Base-by-base conservation (phyloP, 441 rosid genomes). In the Omphalea diandra region DNA sequence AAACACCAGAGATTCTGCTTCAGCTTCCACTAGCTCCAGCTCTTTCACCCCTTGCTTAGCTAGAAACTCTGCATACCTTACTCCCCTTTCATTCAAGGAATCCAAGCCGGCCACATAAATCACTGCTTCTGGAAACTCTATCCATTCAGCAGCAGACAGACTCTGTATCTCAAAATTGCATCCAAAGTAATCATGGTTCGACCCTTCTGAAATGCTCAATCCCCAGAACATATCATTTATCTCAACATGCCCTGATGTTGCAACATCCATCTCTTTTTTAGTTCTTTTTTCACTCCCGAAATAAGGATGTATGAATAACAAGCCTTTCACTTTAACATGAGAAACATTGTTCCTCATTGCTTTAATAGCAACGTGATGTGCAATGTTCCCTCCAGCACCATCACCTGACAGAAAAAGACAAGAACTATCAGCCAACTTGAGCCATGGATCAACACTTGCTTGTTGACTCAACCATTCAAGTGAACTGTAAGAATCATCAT, bases 361-460 rank as follows among this genome's bases (percentile, higher is more conserved):
- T 74, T 29, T 76, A 26, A 78, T 60, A 40, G 79, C 84, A 41
- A 86, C 81, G 18, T 79, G 79, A 74, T 88, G 88, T 49, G 80
- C 78, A 65, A 86, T 85, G 83, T 86, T 88, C 18, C 85, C 88
- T 65, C 89, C 89, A 0, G 89, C 89, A 15, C 89, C 85, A 69
- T 88, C 91, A 35, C 91, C 91, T 0, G 85, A 83, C 54, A 86
- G 79, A 64, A 85, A 85, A 14, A 83, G 74, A 2, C 71, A 63
- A n/a, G 79, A 71, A 36, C 82, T 80, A 69, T 81, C 80, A 5
- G 86, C 84, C 18, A 24, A 55, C 62, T 75, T 36, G 40, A 86
- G 82, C 90, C 89, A 88, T 9, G 90, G 83, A 59, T 84, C 88
- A 14, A 71, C 50, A 17, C 33, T 64, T 7, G 41, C 73, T 8